Evolutionary conservation across 108 stramenopile genomes (phyloP), one percentile per base, ranked within the genome.

Genomic region (Epipyxis sp.): DNA sequence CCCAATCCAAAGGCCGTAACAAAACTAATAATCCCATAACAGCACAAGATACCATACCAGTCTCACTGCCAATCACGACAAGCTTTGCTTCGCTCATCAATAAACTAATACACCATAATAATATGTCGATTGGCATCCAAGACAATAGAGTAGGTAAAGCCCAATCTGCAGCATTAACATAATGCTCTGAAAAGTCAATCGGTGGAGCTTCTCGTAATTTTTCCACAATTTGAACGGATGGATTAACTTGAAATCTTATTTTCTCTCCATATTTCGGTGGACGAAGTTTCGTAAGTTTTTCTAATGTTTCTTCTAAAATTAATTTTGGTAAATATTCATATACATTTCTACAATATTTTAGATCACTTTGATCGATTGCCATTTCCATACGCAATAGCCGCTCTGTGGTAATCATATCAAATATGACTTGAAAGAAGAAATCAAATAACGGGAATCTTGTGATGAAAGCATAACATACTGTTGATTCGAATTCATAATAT

Each of bases 391-490:
- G 71, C 6, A 27, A 27, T 6, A 74, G 29, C 20, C 35, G n/a
- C 34, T 74, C 71, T 6, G 3, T 32, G 10, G 13, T 32, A 42
- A 74, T 37, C 10, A 74, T 6, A 37, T 74, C 50, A 34, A 34
- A 37, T 6, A 74, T 27, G 10, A 74, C 71, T 27, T 37, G 44
- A 32, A 74, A 74, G 25, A 74, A 74, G 71, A 74, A 74, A 37
- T 74, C 71, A 57, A 74, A 74, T 27, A 74, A 74, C 6, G 71
- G 71, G 25, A 34, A 74, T 37, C 71, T 37, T n/a, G 71, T 74
- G 44, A 74, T 6, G 25, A 74, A 74, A 10, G 46, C 44, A 42
- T 35, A 74, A 42, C 71, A 74, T 27, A 67, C 65, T 13, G 20
- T 13, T 39, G 65, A 39, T 20, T 67, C 65, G 42, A 67, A 67